These are phyloP conservation scores for Corymbia citriodora DNA, from an alignment of 441 rosid species.

Conservation along the genomic window DNA sequence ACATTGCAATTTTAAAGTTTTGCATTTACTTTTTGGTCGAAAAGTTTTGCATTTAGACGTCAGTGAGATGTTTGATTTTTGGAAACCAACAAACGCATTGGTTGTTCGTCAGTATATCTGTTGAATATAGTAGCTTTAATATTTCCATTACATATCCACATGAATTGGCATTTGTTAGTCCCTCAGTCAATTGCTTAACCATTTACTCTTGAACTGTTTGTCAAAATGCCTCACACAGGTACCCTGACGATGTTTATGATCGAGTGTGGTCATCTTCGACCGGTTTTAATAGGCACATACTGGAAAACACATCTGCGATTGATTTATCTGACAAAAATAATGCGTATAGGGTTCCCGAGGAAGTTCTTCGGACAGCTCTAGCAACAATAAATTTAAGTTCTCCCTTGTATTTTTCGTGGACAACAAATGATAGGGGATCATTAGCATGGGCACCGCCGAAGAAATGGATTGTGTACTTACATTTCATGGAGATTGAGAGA, in stretches of 20 bases:
- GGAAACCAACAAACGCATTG: no score
- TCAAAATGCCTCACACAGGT: background rate
- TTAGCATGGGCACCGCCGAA: no score
- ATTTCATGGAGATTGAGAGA: background rate
- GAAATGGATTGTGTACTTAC: background rate
- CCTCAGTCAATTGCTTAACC: background rate
- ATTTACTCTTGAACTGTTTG: background rate
- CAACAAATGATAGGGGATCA: no score
- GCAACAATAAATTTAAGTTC: background rate
- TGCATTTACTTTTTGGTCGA: no score
- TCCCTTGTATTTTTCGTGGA: background rate
- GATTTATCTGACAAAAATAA: background rate
- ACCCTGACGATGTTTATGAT: background rate
- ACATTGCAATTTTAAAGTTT: no score
- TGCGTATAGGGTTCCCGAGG: background rate
- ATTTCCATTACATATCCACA: background rate
- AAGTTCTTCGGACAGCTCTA: background rate
- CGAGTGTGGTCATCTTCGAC: background rate
- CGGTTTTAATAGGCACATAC: rapidly evolving
- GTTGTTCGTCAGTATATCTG: no score
- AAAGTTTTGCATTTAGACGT: no score
- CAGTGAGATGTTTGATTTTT: no score
- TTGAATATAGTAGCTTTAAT: background rate
- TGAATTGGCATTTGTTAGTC: background rate
- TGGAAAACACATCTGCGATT: background rate